Conservation (phyloP, 495 filamentous ascomycete species). For the Lasiosphaeria miniovina region DNA sequence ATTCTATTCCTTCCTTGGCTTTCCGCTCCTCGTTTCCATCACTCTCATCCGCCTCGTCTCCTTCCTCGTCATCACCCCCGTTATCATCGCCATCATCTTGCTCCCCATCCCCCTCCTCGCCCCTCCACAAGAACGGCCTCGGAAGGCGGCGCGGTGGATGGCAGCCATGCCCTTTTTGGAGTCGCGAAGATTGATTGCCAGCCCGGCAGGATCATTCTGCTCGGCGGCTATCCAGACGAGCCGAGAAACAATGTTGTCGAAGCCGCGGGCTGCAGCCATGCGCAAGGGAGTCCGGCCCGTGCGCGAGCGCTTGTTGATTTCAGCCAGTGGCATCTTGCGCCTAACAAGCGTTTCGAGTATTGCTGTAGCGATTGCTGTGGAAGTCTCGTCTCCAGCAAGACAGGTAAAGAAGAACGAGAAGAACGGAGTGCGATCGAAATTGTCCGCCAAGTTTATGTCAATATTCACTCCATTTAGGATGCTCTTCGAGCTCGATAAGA, state of each 20-base stretch:
- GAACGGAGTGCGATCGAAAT: slow-evolving; percentile 20
- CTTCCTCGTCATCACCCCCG: too few species aligned
- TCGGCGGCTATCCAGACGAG: slow-evolving; percentile 8
- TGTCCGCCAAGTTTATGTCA: slow-evolving; percentile 31
- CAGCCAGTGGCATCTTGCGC: slow-evolving; percentile 11
- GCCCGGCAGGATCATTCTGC: slow-evolving; percentile 6
- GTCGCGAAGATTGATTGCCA: slow-evolving; percentile 19
- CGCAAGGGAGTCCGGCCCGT: slow-evolving; percentile 21
- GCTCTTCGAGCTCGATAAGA: slow-evolving; percentile 45
- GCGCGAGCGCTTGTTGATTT: slow-evolving; percentile 23
- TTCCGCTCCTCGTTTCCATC: too few species aligned
- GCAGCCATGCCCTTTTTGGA: slow-evolving; percentile 23
- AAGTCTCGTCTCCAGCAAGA: slow-evolving; percentile 12
- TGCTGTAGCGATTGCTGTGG: slow-evolving; percentile 8
- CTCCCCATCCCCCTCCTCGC: too few species aligned
- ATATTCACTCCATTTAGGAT: slow-evolving; percentile 12
- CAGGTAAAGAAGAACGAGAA: slow-evolving; percentile 27
- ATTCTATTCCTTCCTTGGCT: too few species aligned
- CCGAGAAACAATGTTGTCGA: slow-evolving; percentile 16
- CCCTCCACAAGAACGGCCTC: slow-evolving; percentile 12
- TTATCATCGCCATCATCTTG: too few species aligned
- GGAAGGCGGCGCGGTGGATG: slow-evolving; percentile 29
- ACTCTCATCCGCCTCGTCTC: too few species aligned
- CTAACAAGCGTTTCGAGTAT: slow-evolving; percentile 23
- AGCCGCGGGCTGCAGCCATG: slow-evolving; percentile 23